A percentile compares a stretch with the other conserved stretches of the same genome.
These are phyloP conservation scores for Oryza nivara DNA, from an alignment of 176 grass and related monocot genomes.

Conservation along the genomic window DNA sequence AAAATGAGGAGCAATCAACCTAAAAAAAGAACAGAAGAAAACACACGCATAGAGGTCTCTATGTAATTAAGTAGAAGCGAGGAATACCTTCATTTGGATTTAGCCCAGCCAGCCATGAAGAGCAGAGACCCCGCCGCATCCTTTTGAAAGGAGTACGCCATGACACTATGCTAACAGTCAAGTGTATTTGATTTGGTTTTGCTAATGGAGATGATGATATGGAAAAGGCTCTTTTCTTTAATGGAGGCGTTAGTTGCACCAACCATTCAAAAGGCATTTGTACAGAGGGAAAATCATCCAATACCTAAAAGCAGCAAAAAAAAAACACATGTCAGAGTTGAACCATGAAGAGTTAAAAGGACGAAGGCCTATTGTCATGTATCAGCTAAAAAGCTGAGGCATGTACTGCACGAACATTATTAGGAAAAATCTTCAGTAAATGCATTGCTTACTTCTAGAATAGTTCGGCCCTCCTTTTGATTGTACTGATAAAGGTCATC, in stretches of 20 bases:
- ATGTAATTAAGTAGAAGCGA: background rate
- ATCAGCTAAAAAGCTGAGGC: background rate
- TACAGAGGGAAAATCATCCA: constrained; percentile 92
- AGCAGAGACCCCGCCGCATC: constrained; percentile 72
- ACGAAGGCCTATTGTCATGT: background rate
- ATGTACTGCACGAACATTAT: constrained; percentile 13
- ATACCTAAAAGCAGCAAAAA: constrained; percentile 54
- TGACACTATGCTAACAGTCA: constrained; percentile 86
- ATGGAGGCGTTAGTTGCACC: constrained; percentile 83
- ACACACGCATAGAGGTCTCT: background rate
- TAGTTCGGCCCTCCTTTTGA: constrained; percentile 85
- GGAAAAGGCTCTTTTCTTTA: constrained; percentile 95
- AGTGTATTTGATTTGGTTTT: constrained; percentile 74
- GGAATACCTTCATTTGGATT: constrained; percentile 60
- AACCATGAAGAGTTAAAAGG: constrained; percentile 29
- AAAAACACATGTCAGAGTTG: constrained; percentile 7
- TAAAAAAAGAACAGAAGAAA: constrained; percentile 11
- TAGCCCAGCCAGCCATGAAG: constrained; percentile 73
- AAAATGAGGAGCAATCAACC: constrained; percentile 4
- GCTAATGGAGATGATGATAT: constrained; percentile 86
- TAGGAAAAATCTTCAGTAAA: constrained; percentile 25
- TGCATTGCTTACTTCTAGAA: constrained; percentile 69
- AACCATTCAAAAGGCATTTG: constrained; percentile 96
- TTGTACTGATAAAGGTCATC: constrained; percentile 89
- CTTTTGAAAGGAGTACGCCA: constrained; percentile 81